Conservation (phyloP, 1,284 basidiomycete species). For the Rhodotorula sp. region DNA sequence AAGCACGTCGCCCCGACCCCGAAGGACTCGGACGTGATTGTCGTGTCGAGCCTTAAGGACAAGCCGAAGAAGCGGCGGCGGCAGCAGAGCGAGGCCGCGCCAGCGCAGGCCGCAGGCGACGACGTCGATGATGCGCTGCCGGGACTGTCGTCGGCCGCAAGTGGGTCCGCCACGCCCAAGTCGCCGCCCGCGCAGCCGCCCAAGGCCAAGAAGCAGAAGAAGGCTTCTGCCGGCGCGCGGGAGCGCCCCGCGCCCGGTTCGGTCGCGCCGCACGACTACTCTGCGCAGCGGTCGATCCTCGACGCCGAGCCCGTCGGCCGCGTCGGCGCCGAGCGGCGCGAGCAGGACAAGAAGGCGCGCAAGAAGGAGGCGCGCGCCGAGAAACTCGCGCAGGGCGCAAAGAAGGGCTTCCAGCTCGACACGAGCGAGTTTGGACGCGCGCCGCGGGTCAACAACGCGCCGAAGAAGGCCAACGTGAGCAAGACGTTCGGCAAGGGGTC, state of each 20-base stretch:
- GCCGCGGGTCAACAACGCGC: constrained; percentile 36
- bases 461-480: constrained; percentile 25
- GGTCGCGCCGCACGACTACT: constrained; percentile 70
- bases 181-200: constrained; percentile 36
- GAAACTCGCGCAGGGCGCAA: background rate
- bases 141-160: too few species aligned
- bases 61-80: constrained; percentile 47
- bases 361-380: constrained; percentile 22
- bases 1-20: constrained; percentile 45
- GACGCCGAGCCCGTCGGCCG: constrained; percentile 55
- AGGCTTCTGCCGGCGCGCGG: constrained; percentile 6
- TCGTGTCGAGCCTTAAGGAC: constrained; percentile 61
- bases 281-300: constrained; percentile 70
- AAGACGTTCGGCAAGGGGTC: constrained; percentile 15
- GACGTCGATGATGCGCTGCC: constrained; percentile 12
- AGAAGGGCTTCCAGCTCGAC: constrained; percentile 33
- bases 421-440: constrained; percentile 33
- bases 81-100: constrained; percentile 30
- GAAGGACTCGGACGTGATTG: constrained; percentile 62
- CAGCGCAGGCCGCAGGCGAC: background rate
- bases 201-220: constrained; percentile 42
- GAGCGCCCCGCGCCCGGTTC: constrained; percentile 53
- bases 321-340: constrained; percentile 6
- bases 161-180: constrained; percentile 10
- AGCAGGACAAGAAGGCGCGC: constrained; percentile 24